Evolutionary conservation across 345 rosid species (phyloP).

Genomic region (Schrenkiella parvula): DNA sequence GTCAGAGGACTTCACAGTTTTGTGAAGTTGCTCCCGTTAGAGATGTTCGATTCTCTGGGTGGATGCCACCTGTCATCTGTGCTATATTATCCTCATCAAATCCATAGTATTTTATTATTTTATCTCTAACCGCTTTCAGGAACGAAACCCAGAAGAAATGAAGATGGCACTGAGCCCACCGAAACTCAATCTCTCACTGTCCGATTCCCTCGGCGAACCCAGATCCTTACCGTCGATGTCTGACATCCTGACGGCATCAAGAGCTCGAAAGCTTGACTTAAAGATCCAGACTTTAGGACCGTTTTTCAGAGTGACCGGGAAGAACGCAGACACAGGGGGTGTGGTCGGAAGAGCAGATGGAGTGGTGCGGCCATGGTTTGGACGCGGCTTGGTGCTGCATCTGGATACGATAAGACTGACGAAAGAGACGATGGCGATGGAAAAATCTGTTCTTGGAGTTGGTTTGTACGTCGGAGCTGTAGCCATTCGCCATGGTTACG

Average conservation of each 20-base stretch:
- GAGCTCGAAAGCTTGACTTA: slow-evolving; percentile 66
- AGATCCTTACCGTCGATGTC: slow-evolving; percentile 58
- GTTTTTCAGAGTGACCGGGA: slow-evolving; percentile 78
- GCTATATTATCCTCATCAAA: not conserved
- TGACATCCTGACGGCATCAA: slow-evolving; percentile 63
- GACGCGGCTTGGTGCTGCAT: slow-evolving; percentile 69
- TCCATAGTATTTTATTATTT: not conserved
- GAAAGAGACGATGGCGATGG: slow-evolving; percentile 71
- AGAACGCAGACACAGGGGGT: slow-evolving; percentile 41
- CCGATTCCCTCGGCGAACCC: slow-evolving; percentile 6
- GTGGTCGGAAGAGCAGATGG: slow-evolving; percentile 84
- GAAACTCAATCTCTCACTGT: slow-evolving; percentile 17
- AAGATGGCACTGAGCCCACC: slow-evolving; percentile 22
- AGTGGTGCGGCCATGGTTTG: slow-evolving; percentile 65
- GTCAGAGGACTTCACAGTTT: not conserved
- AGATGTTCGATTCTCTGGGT: not conserved
- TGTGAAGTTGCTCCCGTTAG: not conserved
- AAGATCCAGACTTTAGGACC: slow-evolving; percentile 71
- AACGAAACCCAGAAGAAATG: slow-evolving; percentile 20
- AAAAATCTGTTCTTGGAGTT: slow-evolving; percentile 75
- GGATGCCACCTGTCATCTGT: slow-evolving; percentile 25
- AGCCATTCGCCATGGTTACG: slow-evolving; percentile 75
- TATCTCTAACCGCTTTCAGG: not conserved
- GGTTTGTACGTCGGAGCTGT: slow-evolving; percentile 91
- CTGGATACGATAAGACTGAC: slow-evolving; percentile 66